Conservation (phyloP, 768 basidiomycete species). For the Tulasnella sp. region DNA sequence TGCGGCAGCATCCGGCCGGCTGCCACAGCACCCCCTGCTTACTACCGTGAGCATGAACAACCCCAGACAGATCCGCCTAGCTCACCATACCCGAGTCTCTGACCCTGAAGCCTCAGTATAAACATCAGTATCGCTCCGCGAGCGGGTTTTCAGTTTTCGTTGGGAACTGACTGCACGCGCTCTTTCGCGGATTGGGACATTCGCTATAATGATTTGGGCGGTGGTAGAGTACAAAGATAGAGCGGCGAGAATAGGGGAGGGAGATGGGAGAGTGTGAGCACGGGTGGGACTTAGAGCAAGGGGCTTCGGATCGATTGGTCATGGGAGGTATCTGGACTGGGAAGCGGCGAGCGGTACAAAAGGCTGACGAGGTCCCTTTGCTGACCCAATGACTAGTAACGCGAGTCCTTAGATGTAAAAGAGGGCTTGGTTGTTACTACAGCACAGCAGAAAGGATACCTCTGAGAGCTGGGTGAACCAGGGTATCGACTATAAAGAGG, state of each 20-base stretch:
- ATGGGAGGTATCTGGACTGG: neutral
- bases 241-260: neutral
- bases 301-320: neutral
- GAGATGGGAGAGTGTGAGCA: neutral
- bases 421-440: neutral
- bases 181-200: constrained; percentile 29
- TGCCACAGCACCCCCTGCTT: no score
- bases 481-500: neutral
- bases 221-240: neutral
- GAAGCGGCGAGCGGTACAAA: neutral
- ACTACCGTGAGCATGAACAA: no score
- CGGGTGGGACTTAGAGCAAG: neutral
- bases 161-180: constrained; percentile 33
- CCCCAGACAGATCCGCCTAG: no score
- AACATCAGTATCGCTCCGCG: no score
- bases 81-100: no score
- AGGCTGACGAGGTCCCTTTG: constrained; percentile 3
- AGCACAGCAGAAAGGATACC: neutral
- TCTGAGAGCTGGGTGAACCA: neutral
- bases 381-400: neutral
- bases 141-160: no score
- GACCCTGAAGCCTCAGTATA: no score
- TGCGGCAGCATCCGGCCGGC: no score
- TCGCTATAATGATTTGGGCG: neutral
- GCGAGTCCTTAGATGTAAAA: neutral